phyloP scores from a whole-genome alignment of 306 rosid genomes.

The Vigna trinervia region DNA sequence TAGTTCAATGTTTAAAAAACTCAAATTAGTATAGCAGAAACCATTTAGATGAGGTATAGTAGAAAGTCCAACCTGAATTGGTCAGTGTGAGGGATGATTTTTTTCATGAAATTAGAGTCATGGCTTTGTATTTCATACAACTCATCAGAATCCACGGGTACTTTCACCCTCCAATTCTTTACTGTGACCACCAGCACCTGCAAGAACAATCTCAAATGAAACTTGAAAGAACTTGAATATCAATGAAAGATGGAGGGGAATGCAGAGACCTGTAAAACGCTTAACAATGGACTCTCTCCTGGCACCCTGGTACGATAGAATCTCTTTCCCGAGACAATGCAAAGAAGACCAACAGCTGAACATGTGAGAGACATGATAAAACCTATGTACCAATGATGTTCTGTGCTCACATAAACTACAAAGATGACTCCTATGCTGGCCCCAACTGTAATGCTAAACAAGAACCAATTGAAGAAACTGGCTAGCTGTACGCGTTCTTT shows the following conservation, averaged over 20 bases:
- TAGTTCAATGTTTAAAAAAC: background rate
- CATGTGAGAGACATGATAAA: constrained; percentile 58
- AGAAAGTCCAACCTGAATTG: constrained; percentile 46
- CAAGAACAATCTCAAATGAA: constrained; percentile 29
- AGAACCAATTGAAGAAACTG: constrained; percentile 66
- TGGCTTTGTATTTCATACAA: constrained; percentile 40
- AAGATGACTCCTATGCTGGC: constrained; percentile 60
- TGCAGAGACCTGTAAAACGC: constrained; percentile 52
- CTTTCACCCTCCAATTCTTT: constrained; percentile 47
- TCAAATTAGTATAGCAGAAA: background rate
- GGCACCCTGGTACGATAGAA: constrained; percentile 52
- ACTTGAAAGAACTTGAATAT: background rate
- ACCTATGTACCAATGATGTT: constrained; percentile 51
- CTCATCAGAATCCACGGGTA: constrained; percentile 41
- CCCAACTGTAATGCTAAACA: constrained; percentile 57
- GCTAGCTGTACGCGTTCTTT: constrained; percentile 51
- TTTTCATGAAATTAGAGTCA: constrained; percentile 25
- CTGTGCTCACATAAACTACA: constrained; percentile 59
- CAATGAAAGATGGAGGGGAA: constrained; percentile 11
- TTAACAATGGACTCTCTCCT: constrained; percentile 56
- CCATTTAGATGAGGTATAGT: background rate
- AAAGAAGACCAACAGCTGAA: constrained; percentile 49
- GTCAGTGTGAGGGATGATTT: constrained; percentile 46
- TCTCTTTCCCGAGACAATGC: constrained; percentile 53
- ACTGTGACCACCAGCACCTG: constrained; percentile 51